Conservation (phyloP, 2,329 filamentous ascomycete species). For the Dothiorella sarmentorum region DNA sequence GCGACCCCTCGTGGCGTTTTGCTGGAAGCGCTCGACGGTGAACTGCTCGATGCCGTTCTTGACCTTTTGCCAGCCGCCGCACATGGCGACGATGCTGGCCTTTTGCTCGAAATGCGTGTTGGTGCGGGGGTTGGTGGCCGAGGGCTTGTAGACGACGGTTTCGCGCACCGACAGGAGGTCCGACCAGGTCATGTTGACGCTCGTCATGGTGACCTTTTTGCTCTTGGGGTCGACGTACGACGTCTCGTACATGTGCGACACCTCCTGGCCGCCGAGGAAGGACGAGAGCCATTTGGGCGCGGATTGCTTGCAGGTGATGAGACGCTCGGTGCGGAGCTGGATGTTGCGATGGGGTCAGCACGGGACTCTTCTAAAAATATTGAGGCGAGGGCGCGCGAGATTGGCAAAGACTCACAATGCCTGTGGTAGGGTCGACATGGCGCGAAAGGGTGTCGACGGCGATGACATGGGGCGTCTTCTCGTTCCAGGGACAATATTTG, state of each 20-base stretch:
- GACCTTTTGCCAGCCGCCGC: conserved; percentile 95
- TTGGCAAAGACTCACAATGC: conserved; percentile 55
- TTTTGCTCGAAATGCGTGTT: conserved; percentile 83
- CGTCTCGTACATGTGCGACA: conserved; percentile 88
- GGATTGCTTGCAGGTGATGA: conserved; percentile 61
- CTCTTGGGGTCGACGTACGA: conserved; percentile 83
- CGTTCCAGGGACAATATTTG: conserved; percentile 99
- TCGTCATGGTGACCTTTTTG: conserved; percentile 94
- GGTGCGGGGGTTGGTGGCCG: conserved; percentile 44
- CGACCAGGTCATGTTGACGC: conserved; percentile 87
- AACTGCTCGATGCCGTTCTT: conserved; percentile 95
- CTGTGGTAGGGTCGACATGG: conserved; percentile 58
- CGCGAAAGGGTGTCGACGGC: conserved; percentile 91
- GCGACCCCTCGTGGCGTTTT: conserved; percentile 85
- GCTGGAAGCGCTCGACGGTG: conserved; percentile 80
- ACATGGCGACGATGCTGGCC: conserved; percentile 88
- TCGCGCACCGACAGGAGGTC: conserved; percentile 91
- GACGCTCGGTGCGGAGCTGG: conserved; percentile 67
- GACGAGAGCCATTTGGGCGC: conserved; percentile 77
- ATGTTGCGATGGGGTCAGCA: conserved; percentile 3
- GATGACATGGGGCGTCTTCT: conserved; percentile 94
- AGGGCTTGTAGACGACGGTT: conserved; percentile 80
- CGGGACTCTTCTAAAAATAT: background rate
- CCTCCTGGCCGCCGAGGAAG: conserved; percentile 74
- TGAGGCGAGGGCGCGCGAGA: background rate